Conservation (phyloP, 2,329 filamentous ascomycete species). For the Cytospora chrysosperma region DNA sequence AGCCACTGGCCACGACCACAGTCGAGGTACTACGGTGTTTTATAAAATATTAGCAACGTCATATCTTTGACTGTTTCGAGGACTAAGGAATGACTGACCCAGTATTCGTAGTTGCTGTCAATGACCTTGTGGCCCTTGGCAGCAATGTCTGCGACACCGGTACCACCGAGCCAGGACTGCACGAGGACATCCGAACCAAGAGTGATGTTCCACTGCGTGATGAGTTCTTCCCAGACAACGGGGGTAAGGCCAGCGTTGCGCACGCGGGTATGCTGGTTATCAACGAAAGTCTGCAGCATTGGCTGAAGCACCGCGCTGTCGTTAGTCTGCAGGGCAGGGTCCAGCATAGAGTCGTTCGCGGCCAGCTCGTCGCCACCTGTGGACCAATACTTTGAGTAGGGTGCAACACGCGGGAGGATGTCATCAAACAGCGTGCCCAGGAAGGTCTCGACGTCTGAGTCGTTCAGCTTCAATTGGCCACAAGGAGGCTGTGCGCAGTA, state of each 20-base stretch:
- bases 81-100: slow-evolving; percentile 49
- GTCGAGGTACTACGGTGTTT: slow-evolving; percentile 66
- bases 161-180: slow-evolving; percentile 72
- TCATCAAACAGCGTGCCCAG: slow-evolving; percentile 72
- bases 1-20: slow-evolving; percentile 81
- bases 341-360: slow-evolving; percentile 69
- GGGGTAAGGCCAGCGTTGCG: slow-evolving; percentile 64
- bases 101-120: slow-evolving; percentile 74
- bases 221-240: slow-evolving; percentile 87
- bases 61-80: neutral
- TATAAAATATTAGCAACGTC: slow-evolving; percentile 28
- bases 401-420: slow-evolving; percentile 67
- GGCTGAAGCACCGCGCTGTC: slow-evolving; percentile 64
- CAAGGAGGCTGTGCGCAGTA: slow-evolving; percentile 65
- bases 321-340: slow-evolving; percentile 70
- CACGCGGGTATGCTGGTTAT: slow-evolving; percentile 66
- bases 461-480: slow-evolving; percentile 75
- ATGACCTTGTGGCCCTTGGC: slow-evolving; percentile 68
- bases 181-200: slow-evolving; percentile 70
- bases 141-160: slow-evolving; percentile 60
- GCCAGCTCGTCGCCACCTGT: slow-evolving; percentile 88
- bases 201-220: slow-evolving; percentile 73
- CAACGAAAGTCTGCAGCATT: slow-evolving; percentile 74
- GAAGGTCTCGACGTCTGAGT: slow-evolving; percentile 66
- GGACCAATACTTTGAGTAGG: slow-evolving; percentile 76